phyloP scores from a whole-genome alignment of 345 rosid genomes.

The Leavenworthia alabamica region DNA sequence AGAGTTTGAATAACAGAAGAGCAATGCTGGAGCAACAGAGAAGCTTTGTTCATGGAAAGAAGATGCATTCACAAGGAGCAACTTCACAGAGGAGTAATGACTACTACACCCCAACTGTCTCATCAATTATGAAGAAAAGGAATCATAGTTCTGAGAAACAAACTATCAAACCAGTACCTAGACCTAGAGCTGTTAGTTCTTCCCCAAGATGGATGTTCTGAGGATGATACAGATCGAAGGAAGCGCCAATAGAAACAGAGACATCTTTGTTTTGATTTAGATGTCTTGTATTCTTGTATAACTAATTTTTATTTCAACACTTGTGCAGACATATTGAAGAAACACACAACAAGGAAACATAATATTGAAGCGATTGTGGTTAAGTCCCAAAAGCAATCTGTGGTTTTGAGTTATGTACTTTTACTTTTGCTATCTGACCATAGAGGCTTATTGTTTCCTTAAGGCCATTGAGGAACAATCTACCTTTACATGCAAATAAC shows the following conservation, averaged over 20 bases:
- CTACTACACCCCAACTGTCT: slow-evolving; percentile 82
- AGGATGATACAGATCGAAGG: slow-evolving; percentile 19
- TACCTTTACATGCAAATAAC: neutral
- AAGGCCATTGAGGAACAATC: neutral
- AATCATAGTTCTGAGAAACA: slow-evolving; percentile 46
- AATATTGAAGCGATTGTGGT: neutral
- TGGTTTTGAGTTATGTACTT: neutral
- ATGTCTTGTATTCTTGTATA: slow-evolving; percentile 23
- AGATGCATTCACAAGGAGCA: slow-evolving; percentile 64
- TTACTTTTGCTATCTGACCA: neutral
- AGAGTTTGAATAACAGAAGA: slow-evolving; percentile 43
- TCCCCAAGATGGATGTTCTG: slow-evolving; percentile 77
- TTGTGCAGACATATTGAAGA: slow-evolving; percentile 38
- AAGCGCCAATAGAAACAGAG: slow-evolving; percentile 16
- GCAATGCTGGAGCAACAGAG: slow-evolving; percentile 62
- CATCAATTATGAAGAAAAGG: slow-evolving; percentile 86
- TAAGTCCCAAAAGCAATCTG: neutral
- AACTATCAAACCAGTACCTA: slow-evolving; percentile 26
- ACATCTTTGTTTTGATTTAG: slow-evolving; percentile 25
- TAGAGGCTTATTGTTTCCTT: neutral
- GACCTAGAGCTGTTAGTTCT: slow-evolving; percentile 52
- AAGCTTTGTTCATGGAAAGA: slow-evolving; percentile 71
- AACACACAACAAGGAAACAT: slow-evolving; percentile 9
- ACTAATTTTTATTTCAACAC: slow-evolving; percentile 37
- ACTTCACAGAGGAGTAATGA: slow-evolving; percentile 90